These are phyloP conservation scores for Suhomyces pyralidae DNA, from an alignment of 805 yeast genomes.

Conservation along the genomic window DNA sequence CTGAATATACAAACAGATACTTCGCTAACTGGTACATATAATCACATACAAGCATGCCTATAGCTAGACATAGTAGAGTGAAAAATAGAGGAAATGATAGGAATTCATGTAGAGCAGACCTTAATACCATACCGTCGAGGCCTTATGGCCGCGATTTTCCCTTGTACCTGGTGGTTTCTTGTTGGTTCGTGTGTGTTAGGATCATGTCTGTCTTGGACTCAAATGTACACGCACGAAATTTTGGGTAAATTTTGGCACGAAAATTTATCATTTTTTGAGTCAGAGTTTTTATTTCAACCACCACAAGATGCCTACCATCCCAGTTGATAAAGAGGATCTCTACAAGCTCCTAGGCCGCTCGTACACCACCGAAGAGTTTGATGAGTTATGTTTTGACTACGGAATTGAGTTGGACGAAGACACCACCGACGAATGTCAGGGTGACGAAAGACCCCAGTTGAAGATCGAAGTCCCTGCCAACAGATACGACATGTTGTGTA, in stretches of 20 bases:
- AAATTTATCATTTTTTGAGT: slow-evolving; percentile 10
- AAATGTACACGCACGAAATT: not conserved
- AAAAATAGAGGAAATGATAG: too few relatives aligned
- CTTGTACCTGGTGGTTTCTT: too few relatives aligned
- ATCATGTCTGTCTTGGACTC: too few relatives aligned
- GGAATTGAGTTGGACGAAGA: slow-evolving; percentile 98
- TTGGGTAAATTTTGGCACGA: slow-evolving; percentile 5
- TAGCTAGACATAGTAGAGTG: not conserved
- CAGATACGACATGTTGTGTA: slow-evolving; percentile 96
- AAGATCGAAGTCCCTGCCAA: slow-evolving; percentile 98
- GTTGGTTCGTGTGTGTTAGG: not conserved
- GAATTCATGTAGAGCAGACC: too few relatives aligned
- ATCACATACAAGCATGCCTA: not conserved
- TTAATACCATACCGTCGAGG: too few relatives aligned
- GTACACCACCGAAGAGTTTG: slow-evolving; percentile 84
- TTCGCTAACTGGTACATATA: too few relatives aligned
- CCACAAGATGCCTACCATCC: slow-evolving; percentile 84
- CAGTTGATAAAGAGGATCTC: slow-evolving; percentile 92
- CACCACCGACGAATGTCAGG: slow-evolving; percentile 70
- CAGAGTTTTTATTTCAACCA: slow-evolving; percentile 1
- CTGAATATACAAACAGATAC: not conserved
- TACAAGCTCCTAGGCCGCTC: slow-evolving; percentile 66
- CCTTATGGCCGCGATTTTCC: too few relatives aligned
- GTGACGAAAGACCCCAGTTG: slow-evolving; percentile 91
- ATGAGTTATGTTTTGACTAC: slow-evolving; percentile 94